Evolutionary conservation across 352 stramenopile species (phyloP).

Genomic region (Pythium folliculosum): DNA sequence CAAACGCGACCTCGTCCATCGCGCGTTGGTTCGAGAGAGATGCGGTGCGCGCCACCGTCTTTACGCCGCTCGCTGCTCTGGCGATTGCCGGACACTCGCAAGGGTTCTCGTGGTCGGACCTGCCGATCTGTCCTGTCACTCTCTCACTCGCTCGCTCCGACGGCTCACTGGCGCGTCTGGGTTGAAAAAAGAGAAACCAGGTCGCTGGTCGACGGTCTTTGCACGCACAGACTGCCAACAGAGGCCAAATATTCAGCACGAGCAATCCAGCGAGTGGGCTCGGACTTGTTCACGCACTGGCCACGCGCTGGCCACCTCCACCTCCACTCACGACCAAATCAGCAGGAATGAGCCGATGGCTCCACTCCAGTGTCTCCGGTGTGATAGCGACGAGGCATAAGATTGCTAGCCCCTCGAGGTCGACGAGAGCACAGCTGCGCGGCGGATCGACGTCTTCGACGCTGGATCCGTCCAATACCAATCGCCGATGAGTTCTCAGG

Average conservation of each 20-base stretch:
- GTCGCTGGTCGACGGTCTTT: neutral
- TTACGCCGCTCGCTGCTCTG: neutral
- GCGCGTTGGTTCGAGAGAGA: neutral
- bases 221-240: neutral
- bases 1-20: conserved; percentile 73
- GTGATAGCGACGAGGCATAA: neutral
- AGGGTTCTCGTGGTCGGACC: neutral
- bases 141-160: neutral
- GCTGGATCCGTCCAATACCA: neutral
- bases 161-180: neutral
- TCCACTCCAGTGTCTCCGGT: neutral
- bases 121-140: neutral
- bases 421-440: conserved; percentile 3
- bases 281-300: neutral
- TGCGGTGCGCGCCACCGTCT: neutral
- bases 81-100: neutral
- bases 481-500: neutral
- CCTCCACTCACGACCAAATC: neutral
- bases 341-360: conserved; percentile 9
- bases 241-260: neutral
- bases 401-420: neutral
- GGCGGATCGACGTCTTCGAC: neutral
- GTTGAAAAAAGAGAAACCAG: conserved; percentile 4
- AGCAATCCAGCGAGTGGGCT: neutral
- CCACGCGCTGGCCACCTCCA: neutral